Percentiles rank a stretch among this genome's conserved stretches.
Conservation (phyloP, 2,329 filamentous ascomycete genomes). For the Ceratocystiopsis brevicomis region DNA sequence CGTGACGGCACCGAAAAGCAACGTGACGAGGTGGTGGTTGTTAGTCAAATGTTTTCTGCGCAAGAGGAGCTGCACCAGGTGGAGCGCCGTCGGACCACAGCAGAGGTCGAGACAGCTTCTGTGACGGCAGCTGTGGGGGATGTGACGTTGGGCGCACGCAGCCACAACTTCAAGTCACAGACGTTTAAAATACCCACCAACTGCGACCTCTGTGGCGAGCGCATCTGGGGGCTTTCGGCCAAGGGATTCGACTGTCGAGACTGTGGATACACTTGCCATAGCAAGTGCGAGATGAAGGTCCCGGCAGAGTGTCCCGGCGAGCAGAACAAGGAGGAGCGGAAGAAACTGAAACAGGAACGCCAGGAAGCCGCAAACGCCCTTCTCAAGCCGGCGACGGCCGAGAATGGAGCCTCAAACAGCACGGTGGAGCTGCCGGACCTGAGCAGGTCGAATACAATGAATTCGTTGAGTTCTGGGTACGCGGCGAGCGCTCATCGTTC, state of each 20-base stretch:
- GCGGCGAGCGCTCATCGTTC: conserved; percentile 62
- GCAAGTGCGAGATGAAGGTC: conserved; percentile 98
- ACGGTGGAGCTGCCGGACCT: conserved; percentile 48
- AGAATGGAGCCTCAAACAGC: conserved; percentile 16
- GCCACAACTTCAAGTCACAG: conserved; percentile 96
- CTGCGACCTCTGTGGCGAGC: conserved; percentile 87
- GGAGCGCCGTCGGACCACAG: conserved; percentile 67
- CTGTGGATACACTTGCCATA: conserved; percentile 95
- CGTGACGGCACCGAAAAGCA: conserved; percentile 72
- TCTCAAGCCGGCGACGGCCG: conserved; percentile 23
- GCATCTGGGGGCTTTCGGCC: conserved; percentile 90
- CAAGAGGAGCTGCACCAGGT: conserved; percentile 73
- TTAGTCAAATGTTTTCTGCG: conserved; percentile 62
- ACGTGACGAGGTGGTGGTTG: conserved; percentile 62
- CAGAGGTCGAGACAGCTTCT: conserved; percentile 82
- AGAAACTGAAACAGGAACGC: conserved; percentile 73
- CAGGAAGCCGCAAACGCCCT: conserved; percentile 57
- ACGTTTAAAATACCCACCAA: conserved; percentile 99
- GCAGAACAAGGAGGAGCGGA: conserved; percentile 82
- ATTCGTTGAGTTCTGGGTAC: conserved; percentile 74
- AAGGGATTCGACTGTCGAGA: conserved; percentile 94
- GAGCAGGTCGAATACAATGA: conserved; percentile 72
- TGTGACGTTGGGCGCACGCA: conserved; percentile 76
- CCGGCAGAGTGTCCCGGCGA: conserved; percentile 91
- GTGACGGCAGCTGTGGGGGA: conserved; percentile 87